Evolutionary conservation across 805 yeast genomes (phyloP).

Genomic region (Teunomyces gatunensis): DNA sequence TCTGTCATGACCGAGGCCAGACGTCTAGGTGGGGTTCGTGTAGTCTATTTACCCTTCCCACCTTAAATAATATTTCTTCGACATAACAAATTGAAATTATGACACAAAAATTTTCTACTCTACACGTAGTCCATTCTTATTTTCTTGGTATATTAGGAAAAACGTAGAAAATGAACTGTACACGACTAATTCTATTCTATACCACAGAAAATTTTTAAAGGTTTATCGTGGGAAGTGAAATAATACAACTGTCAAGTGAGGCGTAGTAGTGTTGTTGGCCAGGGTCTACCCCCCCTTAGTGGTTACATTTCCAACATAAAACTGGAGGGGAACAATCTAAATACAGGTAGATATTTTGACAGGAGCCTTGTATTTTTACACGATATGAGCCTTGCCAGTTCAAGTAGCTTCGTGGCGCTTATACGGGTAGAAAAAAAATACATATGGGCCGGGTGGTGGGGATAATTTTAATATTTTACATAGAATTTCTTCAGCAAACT

Average conservation of each 20-base stretch:
- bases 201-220: too few species aligned
- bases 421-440: not conserved
- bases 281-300: not conserved
- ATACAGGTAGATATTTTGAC: not conserved
- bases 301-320: not conserved
- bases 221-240: too few species aligned
- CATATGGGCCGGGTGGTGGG: not conserved
- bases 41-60: not conserved
- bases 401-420: not conserved
- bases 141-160: not conserved
- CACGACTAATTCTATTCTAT: too few species aligned
- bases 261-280: too few species aligned
- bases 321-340: not conserved
- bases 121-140: not conserved
- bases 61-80: not conserved
- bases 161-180: too few species aligned
- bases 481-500: not conserved
- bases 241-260: too few species aligned
- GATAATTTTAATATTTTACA: not conserved
- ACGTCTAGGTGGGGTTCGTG: not conserved
- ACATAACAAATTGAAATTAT: not conserved
- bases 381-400: not conserved
- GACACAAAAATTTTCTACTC: not conserved
- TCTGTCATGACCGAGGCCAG: not conserved
- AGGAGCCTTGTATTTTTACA: not conserved